Base-by-base conservation (phyloP, 495 filamentous ascomycete species). In the Neurospora sp. region DNA sequence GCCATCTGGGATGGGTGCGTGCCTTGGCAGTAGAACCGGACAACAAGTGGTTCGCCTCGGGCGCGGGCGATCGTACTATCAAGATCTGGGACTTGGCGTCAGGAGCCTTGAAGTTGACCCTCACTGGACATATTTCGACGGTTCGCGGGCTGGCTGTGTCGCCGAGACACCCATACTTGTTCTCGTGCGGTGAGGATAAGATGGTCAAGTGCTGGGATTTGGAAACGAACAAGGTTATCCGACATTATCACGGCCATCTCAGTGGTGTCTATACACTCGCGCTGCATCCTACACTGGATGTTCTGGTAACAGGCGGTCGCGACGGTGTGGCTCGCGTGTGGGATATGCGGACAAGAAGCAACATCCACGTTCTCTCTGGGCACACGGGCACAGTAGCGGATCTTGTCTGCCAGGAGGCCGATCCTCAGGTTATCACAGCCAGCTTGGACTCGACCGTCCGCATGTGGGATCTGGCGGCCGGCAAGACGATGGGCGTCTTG, bases 201-300 rank as follows among this genome's bases (percentile, higher is more conserved):
- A 98, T 97, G 94, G 96, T 99, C 42, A 98, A 98, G 82, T 98
- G 96, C 84, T 99, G 96, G 96, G 96, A 99, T 84, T 82, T 99
- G 76, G 96, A 99, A 80, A 96, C 93, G 9, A 99, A 99, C 81
- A 97, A 97, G 82, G 96, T 99, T 71, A 99, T 99, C 77, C 88
- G 96, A 40, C 95, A 99, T 81, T 98, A 98, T 82, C 96, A 99
- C 83, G 96, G 96, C 20, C 96, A 99, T 82, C 85, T 99, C 5
- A 96, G 93, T 74, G 96, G 96, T 75, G 96, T 99, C 5, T 98
- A 98, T 82, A 93, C 95, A 1, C 85, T 99, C 5, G 87, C 91
- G 2, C 84, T 98, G 3, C 96, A 99, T 77, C 96, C 96, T 9
- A 97, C 93, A 10, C 88, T 99, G 7, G 96, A 99, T 77, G 90